phyloP scores from a whole-genome alignment of 352 stramenopile genomes.

The Phytophthora capsici region DNA sequence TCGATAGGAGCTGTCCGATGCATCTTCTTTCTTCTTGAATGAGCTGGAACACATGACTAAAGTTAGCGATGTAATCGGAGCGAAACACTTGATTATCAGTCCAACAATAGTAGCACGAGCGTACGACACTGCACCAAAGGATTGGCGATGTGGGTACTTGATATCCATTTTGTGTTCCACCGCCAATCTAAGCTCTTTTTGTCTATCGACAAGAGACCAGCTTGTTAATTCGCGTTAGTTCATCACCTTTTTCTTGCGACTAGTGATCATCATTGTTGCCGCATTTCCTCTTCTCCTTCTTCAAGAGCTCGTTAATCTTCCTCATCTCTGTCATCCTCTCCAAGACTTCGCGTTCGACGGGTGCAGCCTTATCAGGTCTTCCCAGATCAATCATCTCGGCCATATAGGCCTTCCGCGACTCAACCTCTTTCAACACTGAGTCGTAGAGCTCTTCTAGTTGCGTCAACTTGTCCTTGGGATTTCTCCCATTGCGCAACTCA shows the following conservation, averaged over 20 bases:
- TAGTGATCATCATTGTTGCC: slow-evolving; percentile 10
- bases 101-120: background rate
- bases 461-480: slow-evolving; percentile 44
- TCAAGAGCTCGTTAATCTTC: slow-evolving; percentile 70
- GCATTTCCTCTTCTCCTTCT: slow-evolving; percentile 40
- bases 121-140: background rate
- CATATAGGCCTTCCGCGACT: slow-evolving; percentile 69
- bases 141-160: background rate
- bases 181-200: no score
- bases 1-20: slow-evolving; percentile 9
- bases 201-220: no score
- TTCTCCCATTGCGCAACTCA: slow-evolving; percentile 43
- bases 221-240: no score
- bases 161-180: no score
- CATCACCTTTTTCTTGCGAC: no score
- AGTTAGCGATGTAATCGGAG: slow-evolving; percentile 18
- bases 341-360: slow-evolving; percentile 68
- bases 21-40: slow-evolving; percentile 12
- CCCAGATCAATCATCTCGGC: slow-evolving; percentile 69
- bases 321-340: slow-evolving; percentile 70
- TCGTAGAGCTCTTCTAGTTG: slow-evolving; percentile 77
- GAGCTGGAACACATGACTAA: slow-evolving; percentile 2
- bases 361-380: slow-evolving; percentile 42
- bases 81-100: slow-evolving; percentile 5
- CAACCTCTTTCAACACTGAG: slow-evolving; percentile 63